These are phyloP conservation scores for Protomyces inundatus DNA, from an alignment of 1,139 yeast genomes.

Conservation along the genomic window DNA sequence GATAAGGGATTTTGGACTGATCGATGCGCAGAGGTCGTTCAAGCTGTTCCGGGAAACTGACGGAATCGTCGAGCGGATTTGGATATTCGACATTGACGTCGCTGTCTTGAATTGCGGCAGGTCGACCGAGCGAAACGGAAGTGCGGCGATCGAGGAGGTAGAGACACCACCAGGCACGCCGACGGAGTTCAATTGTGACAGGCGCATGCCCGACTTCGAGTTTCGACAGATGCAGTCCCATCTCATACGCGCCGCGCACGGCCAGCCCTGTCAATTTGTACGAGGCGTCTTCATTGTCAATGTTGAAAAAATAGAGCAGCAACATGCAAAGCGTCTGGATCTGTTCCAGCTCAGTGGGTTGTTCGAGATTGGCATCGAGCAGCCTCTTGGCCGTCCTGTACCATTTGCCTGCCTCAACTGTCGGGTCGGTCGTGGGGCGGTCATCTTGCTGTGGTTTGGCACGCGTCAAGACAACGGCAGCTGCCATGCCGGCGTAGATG, in stretches of 20 bases:
- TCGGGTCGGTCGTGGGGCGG: not conserved
- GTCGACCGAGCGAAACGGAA: conserved; percentile 14
- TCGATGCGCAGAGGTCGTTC: conserved; percentile 11
- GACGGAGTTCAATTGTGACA: not conserved
- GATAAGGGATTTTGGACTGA: conserved; percentile 23
- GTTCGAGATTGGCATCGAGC: conserved; percentile 2
- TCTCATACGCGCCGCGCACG: conserved; percentile 10
- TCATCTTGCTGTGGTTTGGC: not conserved
- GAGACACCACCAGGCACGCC: conserved; percentile 24
- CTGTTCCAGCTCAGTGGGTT: conserved; percentile 3
- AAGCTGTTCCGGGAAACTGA: conserved; percentile 13
- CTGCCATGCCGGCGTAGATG: conserved; percentile 13
- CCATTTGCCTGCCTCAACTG: conserved; percentile 3
- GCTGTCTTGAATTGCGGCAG: conserved; percentile 7
- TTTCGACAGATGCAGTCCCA: conserved; percentile 9
- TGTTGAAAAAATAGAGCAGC: not conserved
- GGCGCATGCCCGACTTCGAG: conserved; percentile 6
- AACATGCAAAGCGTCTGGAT: conserved; percentile 7
- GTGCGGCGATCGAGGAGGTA: conserved; percentile 20
- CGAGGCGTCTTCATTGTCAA: conserved; percentile 10
- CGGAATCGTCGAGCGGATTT: conserved; percentile 10
- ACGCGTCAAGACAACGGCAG: conserved; percentile 2
- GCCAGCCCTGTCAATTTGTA: conserved; percentile 16
- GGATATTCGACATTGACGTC: conserved; percentile 16
- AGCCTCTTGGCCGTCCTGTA: conserved; percentile 5